Evolutionary conservation across 1,284 basidiomycete species (phyloP).

Genomic region (Moesziomyces parantarcticus): DNA sequence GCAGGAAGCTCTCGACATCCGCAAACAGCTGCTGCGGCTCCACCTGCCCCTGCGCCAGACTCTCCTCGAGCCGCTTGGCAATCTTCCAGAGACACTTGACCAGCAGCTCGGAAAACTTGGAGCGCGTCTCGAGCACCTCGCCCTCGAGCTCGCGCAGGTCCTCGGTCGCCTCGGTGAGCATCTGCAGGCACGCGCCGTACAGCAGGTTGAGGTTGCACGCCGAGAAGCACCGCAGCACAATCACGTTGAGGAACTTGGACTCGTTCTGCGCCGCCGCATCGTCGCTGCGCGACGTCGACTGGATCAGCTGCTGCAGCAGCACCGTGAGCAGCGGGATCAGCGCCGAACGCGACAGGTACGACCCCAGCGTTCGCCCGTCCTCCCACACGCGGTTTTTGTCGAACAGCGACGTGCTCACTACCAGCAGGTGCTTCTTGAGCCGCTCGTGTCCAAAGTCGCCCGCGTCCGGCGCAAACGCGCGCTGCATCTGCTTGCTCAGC

Average conservation of each 20-base stretch:
- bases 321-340: slow-evolving; percentile 74
- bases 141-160: slow-evolving; percentile 76
- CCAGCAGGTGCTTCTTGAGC: slow-evolving; percentile 61
- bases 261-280: slow-evolving; percentile 75
- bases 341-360: slow-evolving; percentile 51
- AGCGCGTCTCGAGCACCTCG: slow-evolving; percentile 67
- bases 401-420: slow-evolving; percentile 52
- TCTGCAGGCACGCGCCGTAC: slow-evolving; percentile 84
- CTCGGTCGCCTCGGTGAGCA: slow-evolving; percentile 87
- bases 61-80: slow-evolving; percentile 90
- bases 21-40: slow-evolving; percentile 88
- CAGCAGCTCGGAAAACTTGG: slow-evolving; percentile 93
- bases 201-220: slow-evolving; percentile 90
- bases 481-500: slow-evolving; percentile 53
- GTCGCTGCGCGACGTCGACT: slow-evolving; percentile 69
- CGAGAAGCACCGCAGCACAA: slow-evolving; percentile 90
- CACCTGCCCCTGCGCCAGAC: slow-evolving; percentile 81
- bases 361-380: slow-evolving; percentile 51
- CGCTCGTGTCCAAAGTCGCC: slow-evolving; percentile 32
- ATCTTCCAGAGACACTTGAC: slow-evolving; percentile 99
- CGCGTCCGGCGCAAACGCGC: slow-evolving; percentile 46
- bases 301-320: slow-evolving; percentile 89
- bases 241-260: slow-evolving; percentile 97
- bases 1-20: slow-evolving; percentile 93
- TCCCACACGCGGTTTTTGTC: slow-evolving; percentile 54